A percentile compares a stretch with the other conserved stretches of the same genome.
These are phyloP conservation scores for Ophidiomyces ophidiicola DNA, from an alignment of 2,329 filamentous ascomycete genomes.

Conservation along the genomic window DNA sequence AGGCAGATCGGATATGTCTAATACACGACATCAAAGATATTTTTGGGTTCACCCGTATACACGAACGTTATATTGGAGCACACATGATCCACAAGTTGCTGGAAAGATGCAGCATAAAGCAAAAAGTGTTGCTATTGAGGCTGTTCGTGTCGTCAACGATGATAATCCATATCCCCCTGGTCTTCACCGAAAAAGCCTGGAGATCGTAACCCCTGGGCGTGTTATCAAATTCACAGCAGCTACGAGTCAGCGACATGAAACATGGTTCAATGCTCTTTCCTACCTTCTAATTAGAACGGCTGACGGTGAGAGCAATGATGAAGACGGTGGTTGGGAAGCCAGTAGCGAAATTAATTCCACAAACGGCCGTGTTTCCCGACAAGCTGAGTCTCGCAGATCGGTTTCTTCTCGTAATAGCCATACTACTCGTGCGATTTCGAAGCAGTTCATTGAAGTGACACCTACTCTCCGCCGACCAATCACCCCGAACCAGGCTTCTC, in stretches of 20 bases:
- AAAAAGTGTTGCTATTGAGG: constrained; percentile 90
- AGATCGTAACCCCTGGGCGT: constrained; percentile 79
- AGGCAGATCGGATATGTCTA: constrained; percentile 72
- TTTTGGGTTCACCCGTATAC: constrained; percentile 99
- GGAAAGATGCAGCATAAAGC: constrained; percentile 64
- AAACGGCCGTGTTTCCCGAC: constrained; percentile 42
- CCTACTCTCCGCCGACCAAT: constrained; percentile 28
- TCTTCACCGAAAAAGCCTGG: constrained; percentile 82
- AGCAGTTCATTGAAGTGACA: constrained; percentile 32
- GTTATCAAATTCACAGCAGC: constrained; percentile 88
- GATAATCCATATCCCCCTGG: constrained; percentile 93
- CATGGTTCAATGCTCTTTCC: constrained; percentile 94
- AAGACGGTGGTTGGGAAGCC: constrained; percentile 40
- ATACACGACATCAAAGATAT: constrained; percentile 82
- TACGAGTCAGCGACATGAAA: constrained; percentile 89
- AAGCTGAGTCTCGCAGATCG: constrained; percentile 46
- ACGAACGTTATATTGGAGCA: constrained; percentile 91
- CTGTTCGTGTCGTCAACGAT: constrained; percentile 80
- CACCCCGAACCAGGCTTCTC: constrained; percentile 28
- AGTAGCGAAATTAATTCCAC: constrained; percentile 72
- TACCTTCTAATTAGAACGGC: constrained; percentile 75
- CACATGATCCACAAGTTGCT: constrained; percentile 67
- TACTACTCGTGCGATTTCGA: constrained; percentile 54
- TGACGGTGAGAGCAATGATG: constrained; percentile 44
- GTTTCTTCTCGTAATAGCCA: constrained; percentile 71